These are phyloP conservation scores for Penstemon eatonii DNA, from an alignment of 257 asterid genomes.

Conservation along the genomic window DNA sequence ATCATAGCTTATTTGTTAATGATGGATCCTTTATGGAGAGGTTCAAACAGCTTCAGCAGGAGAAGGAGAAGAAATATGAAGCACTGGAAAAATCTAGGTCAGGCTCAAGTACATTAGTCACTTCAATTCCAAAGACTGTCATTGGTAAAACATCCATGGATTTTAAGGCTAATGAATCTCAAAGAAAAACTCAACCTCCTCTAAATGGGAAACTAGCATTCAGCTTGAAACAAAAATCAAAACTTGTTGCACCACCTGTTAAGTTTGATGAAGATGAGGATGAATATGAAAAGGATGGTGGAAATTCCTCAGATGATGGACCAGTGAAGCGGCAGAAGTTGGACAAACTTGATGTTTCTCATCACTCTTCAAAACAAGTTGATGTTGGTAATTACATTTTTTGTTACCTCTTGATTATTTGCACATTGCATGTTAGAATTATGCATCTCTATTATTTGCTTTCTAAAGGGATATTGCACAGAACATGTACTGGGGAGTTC, in stretches of 20 bases:
- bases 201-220: conserved; percentile 85
- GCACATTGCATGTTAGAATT: not conserved
- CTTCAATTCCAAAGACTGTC: conserved; percentile 66
- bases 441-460: not conserved
- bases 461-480: conserved; percentile 9
- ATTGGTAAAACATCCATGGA: conserved; percentile 48
- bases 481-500: conserved; percentile 16
- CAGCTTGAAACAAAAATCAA: conserved; percentile 88
- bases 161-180: conserved; percentile 45
- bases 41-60: conserved; percentile 87
- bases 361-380: conserved; percentile 48
- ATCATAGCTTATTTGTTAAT: conserved; percentile 69
- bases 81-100: conserved; percentile 40
- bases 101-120: conserved; percentile 44
- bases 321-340: conserved; percentile 71
- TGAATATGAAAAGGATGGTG: conserved; percentile 62
- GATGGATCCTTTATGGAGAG: conserved; percentile 99
- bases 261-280: conserved; percentile 81
- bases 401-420: not conserved
- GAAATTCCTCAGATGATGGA: conserved; percentile 60
- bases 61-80: conserved; percentile 54
- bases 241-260: conserved; percentile 66
- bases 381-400: not conserved
- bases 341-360: conserved; percentile 45
- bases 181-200: conserved; percentile 43